A percentile compares a stretch with the other conserved stretches of the same genome.
Evolutionary conservation across 805 yeast species (phyloP).

Genomic region (Suhomyces sp.): DNA sequence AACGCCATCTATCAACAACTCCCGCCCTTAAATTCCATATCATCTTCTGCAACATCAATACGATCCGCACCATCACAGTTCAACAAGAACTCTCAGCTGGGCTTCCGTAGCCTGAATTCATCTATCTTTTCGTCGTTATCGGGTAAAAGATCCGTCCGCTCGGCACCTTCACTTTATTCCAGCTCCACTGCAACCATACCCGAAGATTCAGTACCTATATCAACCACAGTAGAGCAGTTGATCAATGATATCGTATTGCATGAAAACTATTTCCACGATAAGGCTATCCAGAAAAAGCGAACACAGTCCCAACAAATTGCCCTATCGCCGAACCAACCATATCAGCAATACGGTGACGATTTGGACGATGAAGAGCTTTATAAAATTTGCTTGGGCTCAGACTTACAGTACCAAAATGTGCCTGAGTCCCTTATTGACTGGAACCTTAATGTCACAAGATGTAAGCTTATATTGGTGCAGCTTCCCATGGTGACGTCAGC

Average conservation of each 20-base stretch:
- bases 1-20: conserved; percentile 44
- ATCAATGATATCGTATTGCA: conserved; percentile 41
- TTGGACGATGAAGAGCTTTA: conserved; percentile 27
- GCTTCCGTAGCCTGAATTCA: conserved; percentile 35
- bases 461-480: conserved; percentile 41
- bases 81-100: conserved; percentile 19
- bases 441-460: conserved; percentile 51
- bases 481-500: conserved; percentile 38
- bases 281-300: conserved; percentile 11
- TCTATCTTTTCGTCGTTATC: conserved; percentile 29
- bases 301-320: conserved; percentile 5
- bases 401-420: conserved; percentile 34
- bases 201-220: conserved; percentile 41
- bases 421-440: conserved; percentile 48
- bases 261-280: conserved; percentile 26
- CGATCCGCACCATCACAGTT: conserved; percentile 41
- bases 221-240: conserved; percentile 43
- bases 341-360: conserved; percentile 10
- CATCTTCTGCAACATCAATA: conserved; percentile 28
- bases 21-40: conserved; percentile 25
- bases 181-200: conserved; percentile 44
- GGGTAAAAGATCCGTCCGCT: conserved; percentile 36
- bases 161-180: conserved; percentile 44
- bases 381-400: conserved; percentile 41
- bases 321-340: neutral